Evolutionary conservation across 2,329 filamentous ascomycete species (phyloP).

Genomic region (Helotiales sp.): DNA sequence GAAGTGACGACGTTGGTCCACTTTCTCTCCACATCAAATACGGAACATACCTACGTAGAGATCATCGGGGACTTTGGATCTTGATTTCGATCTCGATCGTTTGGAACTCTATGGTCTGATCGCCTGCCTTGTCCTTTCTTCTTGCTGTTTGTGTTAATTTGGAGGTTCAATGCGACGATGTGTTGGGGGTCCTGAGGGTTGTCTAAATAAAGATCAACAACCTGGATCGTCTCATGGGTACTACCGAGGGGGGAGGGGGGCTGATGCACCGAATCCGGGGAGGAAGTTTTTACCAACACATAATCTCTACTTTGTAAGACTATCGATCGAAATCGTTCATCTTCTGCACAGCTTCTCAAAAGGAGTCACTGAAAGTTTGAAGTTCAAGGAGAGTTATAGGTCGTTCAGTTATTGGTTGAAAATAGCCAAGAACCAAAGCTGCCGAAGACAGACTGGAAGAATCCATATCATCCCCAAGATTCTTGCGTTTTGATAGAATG

Average conservation of each 20-base stretch:
- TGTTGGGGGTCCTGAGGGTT: background rate
- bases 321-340: background rate
- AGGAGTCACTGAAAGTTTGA: too few species aligned
- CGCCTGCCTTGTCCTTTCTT: conserved; percentile 4
- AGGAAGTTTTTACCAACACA: background rate
- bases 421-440: background rate
- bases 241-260: background rate
- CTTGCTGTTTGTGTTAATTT: background rate
- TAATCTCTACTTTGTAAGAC: background rate
- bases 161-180: background rate
- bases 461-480: background rate
- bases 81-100: background rate
- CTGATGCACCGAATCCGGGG: background rate
- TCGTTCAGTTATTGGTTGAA: background rate
- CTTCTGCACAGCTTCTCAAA: too few species aligned
- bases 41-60: conserved; percentile 14
- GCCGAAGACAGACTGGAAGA: background rate
- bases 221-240: conserved; percentile 11
- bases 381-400: too few species aligned
- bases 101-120: background rate
- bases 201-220: conserved; percentile 7
- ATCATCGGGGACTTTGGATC: background rate
- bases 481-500: background rate
- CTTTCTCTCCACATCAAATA: conserved; percentile 19
- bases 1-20: conserved; percentile 22